Evolutionary conservation across 306 rosid genomes (phyloP).

Genomic region (Cicer cuneatum): DNA sequence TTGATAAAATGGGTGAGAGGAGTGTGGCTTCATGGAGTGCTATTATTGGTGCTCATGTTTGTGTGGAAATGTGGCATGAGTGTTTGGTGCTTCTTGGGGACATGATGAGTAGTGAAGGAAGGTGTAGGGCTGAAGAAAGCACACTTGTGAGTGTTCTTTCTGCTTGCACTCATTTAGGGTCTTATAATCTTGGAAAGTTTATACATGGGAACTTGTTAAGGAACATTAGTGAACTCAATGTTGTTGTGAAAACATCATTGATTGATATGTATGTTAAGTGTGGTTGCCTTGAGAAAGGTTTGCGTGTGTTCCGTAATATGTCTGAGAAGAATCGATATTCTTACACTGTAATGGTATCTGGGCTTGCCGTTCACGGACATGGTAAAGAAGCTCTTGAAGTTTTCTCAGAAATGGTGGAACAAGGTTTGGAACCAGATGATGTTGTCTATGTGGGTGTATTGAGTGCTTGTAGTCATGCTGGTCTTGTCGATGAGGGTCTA

Average conservation of each 20-base stretch:
- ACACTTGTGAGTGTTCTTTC: constrained; percentile 69
- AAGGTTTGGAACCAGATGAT: constrained; percentile 73
- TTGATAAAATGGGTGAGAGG: constrained; percentile 58
- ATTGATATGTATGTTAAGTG: constrained; percentile 86
- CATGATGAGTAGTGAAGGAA: constrained; percentile 61
- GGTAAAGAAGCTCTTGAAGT: constrained; percentile 75
- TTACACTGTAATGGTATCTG: constrained; percentile 77
- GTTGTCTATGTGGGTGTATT: constrained; percentile 67
- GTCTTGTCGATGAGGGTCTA: constrained; percentile 75
- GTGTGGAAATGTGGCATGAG: constrained; percentile 69
- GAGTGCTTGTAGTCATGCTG: constrained; percentile 79
- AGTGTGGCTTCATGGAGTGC: constrained; percentile 93
- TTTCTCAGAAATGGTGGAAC: constrained; percentile 65
- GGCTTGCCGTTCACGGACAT: constrained; percentile 80
- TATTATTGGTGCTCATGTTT: constrained; percentile 74
- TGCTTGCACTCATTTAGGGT: constrained; percentile 86
- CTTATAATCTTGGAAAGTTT: constrained; percentile 71
- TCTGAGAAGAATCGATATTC: constrained; percentile 63
- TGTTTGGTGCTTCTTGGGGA: constrained; percentile 69
- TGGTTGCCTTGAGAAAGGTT: constrained; percentile 73
- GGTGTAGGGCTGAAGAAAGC: constrained; percentile 81
- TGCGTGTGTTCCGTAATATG: constrained; percentile 61
- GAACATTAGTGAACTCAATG: constrained; percentile 73
- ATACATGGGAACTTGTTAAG: constrained; percentile 73
- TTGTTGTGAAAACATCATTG: constrained; percentile 72